Conservation (phyloP, 768 basidiomycete species). For the Pulveroboletus sp. region DNA sequence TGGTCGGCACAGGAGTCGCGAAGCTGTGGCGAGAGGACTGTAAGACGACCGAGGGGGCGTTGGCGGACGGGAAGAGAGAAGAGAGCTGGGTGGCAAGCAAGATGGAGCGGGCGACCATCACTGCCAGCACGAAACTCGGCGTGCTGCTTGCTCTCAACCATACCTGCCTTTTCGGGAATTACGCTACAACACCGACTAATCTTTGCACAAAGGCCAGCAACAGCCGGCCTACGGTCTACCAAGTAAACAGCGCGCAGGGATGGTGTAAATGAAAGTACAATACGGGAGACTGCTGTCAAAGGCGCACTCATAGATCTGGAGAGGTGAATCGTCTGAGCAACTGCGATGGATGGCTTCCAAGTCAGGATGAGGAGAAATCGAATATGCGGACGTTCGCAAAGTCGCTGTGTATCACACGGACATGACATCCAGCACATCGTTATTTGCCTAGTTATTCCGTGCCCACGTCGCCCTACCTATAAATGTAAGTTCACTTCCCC, state of each 20-base stretch:
- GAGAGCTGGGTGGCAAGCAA: slow-evolving; percentile 61
- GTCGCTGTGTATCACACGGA: slow-evolving; percentile 20
- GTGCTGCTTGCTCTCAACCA: background rate
- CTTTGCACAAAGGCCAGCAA: too few species aligned
- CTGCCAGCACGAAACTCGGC: background rate
- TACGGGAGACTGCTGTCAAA: slow-evolving; percentile 3
- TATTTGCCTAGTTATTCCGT: background rate
- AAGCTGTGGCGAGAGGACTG: slow-evolving; percentile 55
- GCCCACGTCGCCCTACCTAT: slow-evolving; percentile 11
- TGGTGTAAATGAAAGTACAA: background rate
- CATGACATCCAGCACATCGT: slow-evolving; percentile 22
- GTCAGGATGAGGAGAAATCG: background rate
- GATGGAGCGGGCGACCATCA: slow-evolving; percentile 29
- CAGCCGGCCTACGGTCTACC: background rate
- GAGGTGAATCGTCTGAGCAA: slow-evolving; percentile 14
- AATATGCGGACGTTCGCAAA: slow-evolving; percentile 3
- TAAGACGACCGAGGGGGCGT: slow-evolving; percentile 47
- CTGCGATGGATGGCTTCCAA: background rate
- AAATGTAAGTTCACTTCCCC: slow-evolving; percentile 18
- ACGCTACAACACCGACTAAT: too few species aligned
- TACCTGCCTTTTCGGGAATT: slow-evolving; percentile 23
- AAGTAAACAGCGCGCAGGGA: background rate
- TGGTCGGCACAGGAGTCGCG: slow-evolving; percentile 41
- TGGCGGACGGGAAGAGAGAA: slow-evolving; percentile 51
- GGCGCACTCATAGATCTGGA: background rate